These are phyloP conservation scores for Capsicum baccatum DNA, from an alignment of 257 asterid species.

Conservation along the genomic window DNA sequence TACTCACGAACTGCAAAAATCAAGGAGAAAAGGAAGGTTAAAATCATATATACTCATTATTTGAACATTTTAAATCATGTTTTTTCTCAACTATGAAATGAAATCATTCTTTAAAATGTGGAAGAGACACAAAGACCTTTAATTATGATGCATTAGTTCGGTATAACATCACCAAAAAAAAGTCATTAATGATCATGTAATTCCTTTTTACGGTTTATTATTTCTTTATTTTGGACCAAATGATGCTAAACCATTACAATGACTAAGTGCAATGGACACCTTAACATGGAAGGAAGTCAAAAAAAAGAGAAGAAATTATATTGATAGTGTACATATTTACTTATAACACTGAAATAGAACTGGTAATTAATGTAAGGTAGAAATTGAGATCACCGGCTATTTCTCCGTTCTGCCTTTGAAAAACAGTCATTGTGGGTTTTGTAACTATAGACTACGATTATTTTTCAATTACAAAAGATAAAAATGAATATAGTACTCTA, in stretches of 20 bases:
- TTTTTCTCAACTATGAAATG: constrained; percentile 14
- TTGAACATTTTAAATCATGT: not conserved
- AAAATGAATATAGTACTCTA: not conserved
- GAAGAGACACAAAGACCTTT: constrained; percentile 16
- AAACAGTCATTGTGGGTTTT: not conserved
- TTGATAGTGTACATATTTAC: not conserved
- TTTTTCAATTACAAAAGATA: not conserved
- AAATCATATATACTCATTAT: not conserved
- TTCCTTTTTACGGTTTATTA: constrained; percentile 22
- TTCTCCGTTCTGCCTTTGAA: not conserved
- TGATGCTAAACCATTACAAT: constrained; percentile 21
- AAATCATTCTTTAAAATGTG: constrained; percentile 24
- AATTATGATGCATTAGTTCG: constrained; percentile 2
- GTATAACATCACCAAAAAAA: constrained; percentile 12
- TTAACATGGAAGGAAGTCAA: not conserved
- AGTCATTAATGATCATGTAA: constrained; percentile 11
- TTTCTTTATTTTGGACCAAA: constrained; percentile 15
- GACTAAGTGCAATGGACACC: constrained; percentile 22
- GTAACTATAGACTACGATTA: not conserved
- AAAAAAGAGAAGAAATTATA: not conserved
- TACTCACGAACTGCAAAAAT: no score
- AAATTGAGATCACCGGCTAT: not conserved
- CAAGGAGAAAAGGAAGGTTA: not conserved
- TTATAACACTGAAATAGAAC: not conserved
- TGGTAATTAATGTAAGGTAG: not conserved